These are phyloP conservation scores for Aspergillus baeticus DNA, from an alignment of 495 filamentous ascomycete species.

Conservation along the genomic window DNA sequence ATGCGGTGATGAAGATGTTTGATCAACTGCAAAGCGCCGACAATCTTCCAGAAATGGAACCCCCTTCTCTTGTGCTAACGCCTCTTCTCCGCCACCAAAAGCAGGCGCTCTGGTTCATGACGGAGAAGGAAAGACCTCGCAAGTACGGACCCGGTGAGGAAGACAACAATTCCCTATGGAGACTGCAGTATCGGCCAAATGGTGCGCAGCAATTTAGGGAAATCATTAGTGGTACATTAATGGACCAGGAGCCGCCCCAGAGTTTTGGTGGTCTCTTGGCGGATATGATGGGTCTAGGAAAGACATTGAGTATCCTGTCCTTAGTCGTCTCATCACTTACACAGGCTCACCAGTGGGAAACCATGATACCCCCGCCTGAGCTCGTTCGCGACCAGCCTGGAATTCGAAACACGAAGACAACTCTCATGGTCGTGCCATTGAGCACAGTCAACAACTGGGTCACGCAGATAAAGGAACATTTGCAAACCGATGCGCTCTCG, in stretches of 20 bases:
- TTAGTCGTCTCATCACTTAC: slow-evolving; percentile 62
- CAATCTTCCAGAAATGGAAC: slow-evolving; percentile 73
- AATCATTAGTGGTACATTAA: slow-evolving; percentile 73
- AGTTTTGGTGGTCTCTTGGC: slow-evolving; percentile 86
- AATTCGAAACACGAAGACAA: slow-evolving; percentile 69
- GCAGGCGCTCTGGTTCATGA: slow-evolving; percentile 89
- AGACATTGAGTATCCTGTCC: slow-evolving; percentile 86
- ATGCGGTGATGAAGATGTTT: slow-evolving; percentile 84
- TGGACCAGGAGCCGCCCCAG: slow-evolving; percentile 63
- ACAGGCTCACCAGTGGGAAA: slow-evolving; percentile 56
- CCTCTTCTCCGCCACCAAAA: slow-evolving; percentile 83
- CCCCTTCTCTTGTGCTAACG: slow-evolving; percentile 60
- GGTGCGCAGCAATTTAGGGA: slow-evolving; percentile 68
- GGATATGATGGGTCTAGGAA: slow-evolving; percentile 97
- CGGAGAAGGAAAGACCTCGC: slow-evolving; percentile 67
- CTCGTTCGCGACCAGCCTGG: slow-evolving; percentile 43
- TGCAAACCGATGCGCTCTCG: slow-evolving; percentile 56
- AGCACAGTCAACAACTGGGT: slow-evolving; percentile 93
- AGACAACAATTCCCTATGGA: slow-evolving; percentile 73
- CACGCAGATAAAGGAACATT: slow-evolving; percentile 80
- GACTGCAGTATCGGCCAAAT: slow-evolving; percentile 46
- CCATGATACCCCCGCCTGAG: slow-evolving; percentile 21
- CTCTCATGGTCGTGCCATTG: slow-evolving; percentile 85
- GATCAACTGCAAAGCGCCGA: slow-evolving; percentile 73
- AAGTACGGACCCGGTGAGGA: slow-evolving; percentile 54